Base-by-base conservation (phyloP, 176 grass and related monocot species). In the Zea luxurians region DNA sequence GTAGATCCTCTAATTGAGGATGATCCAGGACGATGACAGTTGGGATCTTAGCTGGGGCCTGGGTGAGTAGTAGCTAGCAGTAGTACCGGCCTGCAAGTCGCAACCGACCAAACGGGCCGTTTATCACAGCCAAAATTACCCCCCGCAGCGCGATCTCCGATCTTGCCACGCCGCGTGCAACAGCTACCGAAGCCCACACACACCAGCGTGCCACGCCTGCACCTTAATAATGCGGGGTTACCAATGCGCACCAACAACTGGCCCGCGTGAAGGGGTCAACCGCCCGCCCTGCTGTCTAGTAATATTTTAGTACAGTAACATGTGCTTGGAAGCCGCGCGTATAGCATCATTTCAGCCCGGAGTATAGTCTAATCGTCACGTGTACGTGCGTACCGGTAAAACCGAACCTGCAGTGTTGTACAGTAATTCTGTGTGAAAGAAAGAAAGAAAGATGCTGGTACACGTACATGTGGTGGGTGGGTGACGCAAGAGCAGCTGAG, bases 321-420 rank as follows among this genome's bases (percentile, higher is more conserved):
- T 66, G 61, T 61, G 36, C 36, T 79, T 1, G 46, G 64, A 27
- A 20, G 48, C n/a, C 4, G 27, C 27, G 27, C 27, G 61, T 38
- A 55, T 66, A 78, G 6, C 45, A 83, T 5, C 40, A 4, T 13
- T 83, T 63, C 36, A 7, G 46, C 20, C 36, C 27, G 27, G 27
- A 27, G 27, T 27, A 27, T 27, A 27, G 86, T 83, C 54, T 75
- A 45, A 62, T 6, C 15, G 0, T 68, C 86, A 83, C 80, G 69
- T 79, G 42, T 55, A 12, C 59, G 62, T 49, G 6, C 61, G 54
- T 61, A 40, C 61, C 80, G 79, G 80, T 68, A 68, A 74, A 83
- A 78, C 77, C 64, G 44, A 80, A 61, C 46, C 34, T 2, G 16
- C 3, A 50, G 35, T 10, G 59, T 12, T 20, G 12, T 34, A 27